Evolutionary conservation across 257 asterid species (phyloP).

Genomic region (Solanum tacnaense): DNA sequence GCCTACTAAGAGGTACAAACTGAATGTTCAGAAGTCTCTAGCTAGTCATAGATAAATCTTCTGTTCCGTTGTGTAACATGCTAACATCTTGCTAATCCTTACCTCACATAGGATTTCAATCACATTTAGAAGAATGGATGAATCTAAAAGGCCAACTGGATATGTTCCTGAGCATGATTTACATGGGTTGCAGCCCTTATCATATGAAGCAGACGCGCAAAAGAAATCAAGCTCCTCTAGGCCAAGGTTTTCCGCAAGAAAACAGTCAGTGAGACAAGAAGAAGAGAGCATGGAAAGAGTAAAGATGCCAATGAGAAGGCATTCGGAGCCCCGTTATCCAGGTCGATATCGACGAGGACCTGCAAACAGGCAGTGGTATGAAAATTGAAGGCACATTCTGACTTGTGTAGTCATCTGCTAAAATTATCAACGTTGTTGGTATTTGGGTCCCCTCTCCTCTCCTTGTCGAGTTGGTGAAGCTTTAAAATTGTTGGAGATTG

Average conservation of each 20-base stretch:
- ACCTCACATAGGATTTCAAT: constrained; percentile 58
- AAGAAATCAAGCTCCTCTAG: constrained; percentile 23
- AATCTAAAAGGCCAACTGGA: constrained; percentile 48
- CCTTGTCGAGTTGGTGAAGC: background rate
- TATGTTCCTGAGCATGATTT: constrained; percentile 61
- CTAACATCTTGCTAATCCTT: background rate
- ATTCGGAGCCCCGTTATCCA: constrained; percentile 24
- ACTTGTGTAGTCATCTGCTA: background rate
- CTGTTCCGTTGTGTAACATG: background rate
- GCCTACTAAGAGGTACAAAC: constrained; percentile 23
- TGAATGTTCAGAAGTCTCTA: background rate
- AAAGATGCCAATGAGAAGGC: constrained; percentile 13
- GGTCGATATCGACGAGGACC: constrained; percentile 33
- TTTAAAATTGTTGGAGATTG: background rate
- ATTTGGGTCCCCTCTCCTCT: background rate
- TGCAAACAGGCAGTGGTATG: constrained; percentile 19
- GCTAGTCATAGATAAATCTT: background rate
- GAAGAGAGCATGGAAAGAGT: constrained; percentile 27
- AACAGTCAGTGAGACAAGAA: constrained; percentile 23
- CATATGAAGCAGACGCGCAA: constrained; percentile 16
- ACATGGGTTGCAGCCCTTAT: constrained; percentile 70
- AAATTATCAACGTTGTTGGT: background rate
- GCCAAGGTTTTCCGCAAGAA: constrained; percentile 14
- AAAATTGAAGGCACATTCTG: constrained; percentile 11
- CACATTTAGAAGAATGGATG: constrained; percentile 88